Percentiles rank a stretch among this genome's conserved stretches.
Conservation (phyloP, 495 filamentous ascomycete species). For the Daldinia bambusicola region DNA sequence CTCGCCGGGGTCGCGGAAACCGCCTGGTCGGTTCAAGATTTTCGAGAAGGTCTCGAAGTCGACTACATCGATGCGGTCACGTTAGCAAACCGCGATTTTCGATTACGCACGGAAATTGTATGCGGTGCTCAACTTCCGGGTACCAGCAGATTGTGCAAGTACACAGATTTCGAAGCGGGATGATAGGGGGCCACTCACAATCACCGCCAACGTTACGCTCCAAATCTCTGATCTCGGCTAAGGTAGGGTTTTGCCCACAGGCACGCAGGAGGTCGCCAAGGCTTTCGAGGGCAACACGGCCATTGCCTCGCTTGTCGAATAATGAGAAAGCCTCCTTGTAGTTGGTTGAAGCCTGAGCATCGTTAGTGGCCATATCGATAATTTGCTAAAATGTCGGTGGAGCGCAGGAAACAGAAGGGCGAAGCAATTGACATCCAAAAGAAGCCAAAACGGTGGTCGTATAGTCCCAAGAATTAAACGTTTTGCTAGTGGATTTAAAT, state of each 20-base stretch:
- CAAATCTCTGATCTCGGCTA: slow-evolving; percentile 88
- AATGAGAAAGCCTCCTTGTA: slow-evolving; percentile 99
- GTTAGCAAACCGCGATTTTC: slow-evolving; percentile 8
- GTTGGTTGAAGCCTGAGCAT: slow-evolving; percentile 91
- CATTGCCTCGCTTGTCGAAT: slow-evolving; percentile 97
- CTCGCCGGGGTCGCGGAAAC: slow-evolving; percentile 97
- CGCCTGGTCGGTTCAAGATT: slow-evolving; percentile 94
- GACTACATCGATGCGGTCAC: slow-evolving; percentile 63
- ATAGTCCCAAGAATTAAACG: not conserved
- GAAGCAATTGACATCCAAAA: slow-evolving; percentile 5
- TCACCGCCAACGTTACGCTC: slow-evolving; percentile 88
- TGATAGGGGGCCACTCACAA: slow-evolving; percentile 68
- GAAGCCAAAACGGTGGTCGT: slow-evolving; percentile 3
- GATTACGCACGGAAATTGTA: not conserved
- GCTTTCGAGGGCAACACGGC: slow-evolving; percentile 83
- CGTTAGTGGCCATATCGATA: slow-evolving; percentile 59
- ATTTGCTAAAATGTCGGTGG: slow-evolving; percentile 9
- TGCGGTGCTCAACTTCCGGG: not conserved
- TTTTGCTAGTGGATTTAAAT: not conserved
- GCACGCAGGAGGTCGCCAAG: slow-evolving; percentile 94
- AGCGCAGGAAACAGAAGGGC: slow-evolving; percentile 6
- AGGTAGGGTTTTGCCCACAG: slow-evolving; percentile 96
- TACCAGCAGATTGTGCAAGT: not conserved
- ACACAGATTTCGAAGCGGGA: not conserved
- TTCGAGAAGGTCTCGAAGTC: slow-evolving; percentile 97